Evolutionary conservation across 106 monocot species (phyloP), one percentile per base, ranked within the genome.

Genomic region (Dioscorea dumetorum): DNA sequence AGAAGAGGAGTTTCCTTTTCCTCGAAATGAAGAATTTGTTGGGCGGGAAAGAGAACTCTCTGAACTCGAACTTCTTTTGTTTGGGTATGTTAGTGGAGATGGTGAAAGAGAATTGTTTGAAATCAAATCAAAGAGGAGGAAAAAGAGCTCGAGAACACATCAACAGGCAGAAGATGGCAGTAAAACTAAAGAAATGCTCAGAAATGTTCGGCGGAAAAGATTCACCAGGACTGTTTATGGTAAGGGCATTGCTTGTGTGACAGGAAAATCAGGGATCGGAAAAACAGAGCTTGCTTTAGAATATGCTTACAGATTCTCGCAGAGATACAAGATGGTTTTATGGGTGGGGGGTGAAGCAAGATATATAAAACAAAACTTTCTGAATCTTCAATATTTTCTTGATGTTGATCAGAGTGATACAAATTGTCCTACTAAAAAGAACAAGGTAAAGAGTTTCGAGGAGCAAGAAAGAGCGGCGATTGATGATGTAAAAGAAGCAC

Each of bases 241-340:
- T 6, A 95, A 85, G 67, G 91, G 95, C 4, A 77, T 95, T 78
- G 91, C 91, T 52, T 95, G 95, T 80, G 79, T 95, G 14, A 80
- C 88, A 15, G 95, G 95, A 4, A 88, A 95, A 0, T 77, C 95
- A 16, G 95, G 95, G 28, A 95, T 95, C 33, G 95, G 95, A 14
- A 95, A 95, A 62, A 91, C 91, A 21, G 95, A 95, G 61, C 69
- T 95, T 23, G 79, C 79, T 20, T 77, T 95, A 59, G 95, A 95
- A 70, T 95, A 81, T 80, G 95, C 91, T n/a, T 88, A 91, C 66
- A 77, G 88, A 70, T 88, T 80, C 72, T 80, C 70, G 63, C 91
- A 95, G 49, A 83, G 91, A 60, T 95, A 95, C 69, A 95, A 91
- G 81, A 79, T 95, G 84, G 80, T 95, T 15, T 56, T 95, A 32